Evolutionary conservation across 495 filamentous ascomycete genomes (phyloP).

Genomic region (Choiromyces venosus): DNA sequence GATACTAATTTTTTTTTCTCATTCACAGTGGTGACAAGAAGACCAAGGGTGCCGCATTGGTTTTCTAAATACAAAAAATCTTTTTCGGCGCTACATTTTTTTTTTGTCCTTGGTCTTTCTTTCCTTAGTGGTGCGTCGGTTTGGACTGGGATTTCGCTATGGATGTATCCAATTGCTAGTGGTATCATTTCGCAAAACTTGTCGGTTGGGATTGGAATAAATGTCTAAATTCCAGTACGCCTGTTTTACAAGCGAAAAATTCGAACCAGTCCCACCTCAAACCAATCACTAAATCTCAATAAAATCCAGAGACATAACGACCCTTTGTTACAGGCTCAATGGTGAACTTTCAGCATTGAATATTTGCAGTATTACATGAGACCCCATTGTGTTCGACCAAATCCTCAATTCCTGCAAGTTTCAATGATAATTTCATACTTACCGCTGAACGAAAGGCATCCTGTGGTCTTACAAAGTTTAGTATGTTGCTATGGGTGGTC

Average conservation of each 20-base stretch:
- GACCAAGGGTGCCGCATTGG: slow-evolving; percentile 99
- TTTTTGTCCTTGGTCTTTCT: slow-evolving; percentile 26
- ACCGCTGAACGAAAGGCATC: not conserved
- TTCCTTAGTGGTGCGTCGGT: slow-evolving; percentile 17
- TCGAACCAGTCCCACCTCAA: not conserved
- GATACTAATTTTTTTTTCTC: slow-evolving; percentile 16
- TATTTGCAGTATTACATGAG: not conserved
- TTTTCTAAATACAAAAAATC: slow-evolving; percentile 66
- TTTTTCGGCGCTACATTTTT: slow-evolving; percentile 32
- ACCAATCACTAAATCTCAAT: not conserved
- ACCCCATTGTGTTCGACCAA: not conserved
- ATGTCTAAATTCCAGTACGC: not conserved
- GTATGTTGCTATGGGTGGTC: not conserved
- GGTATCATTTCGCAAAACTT: slow-evolving; percentile 30
- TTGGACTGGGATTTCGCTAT: slow-evolving; percentile 22
- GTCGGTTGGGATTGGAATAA: not conserved
- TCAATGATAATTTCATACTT: not conserved
- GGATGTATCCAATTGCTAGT: slow-evolving; percentile 30
- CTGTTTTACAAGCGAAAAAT: not conserved
- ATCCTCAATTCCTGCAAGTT: not conserved
- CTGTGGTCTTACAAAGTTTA: not conserved
- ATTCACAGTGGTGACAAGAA: slow-evolving; percentile 96
- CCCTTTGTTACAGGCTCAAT: not conserved
- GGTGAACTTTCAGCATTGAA: not conserved
- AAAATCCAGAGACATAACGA: not conserved